Evolutionary conservation across 2,329 filamentous ascomycete species (phyloP), one percentile per base, ranked within the genome.

Genomic region (Aureobasidium subglaciale): DNA sequence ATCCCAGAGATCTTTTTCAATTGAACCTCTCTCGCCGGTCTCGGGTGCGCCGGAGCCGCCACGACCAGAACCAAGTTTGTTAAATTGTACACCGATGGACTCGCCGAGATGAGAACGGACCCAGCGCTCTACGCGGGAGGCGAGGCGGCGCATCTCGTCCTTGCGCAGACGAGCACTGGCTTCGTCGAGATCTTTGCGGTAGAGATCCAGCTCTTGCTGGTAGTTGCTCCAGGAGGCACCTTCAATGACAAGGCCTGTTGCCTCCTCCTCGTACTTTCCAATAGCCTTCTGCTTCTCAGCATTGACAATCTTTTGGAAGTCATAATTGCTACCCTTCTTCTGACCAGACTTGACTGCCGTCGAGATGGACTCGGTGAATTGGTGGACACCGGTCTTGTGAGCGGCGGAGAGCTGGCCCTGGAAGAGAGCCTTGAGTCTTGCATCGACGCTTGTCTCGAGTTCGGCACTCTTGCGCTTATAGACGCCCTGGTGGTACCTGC

Each of bases 401-500:
- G 88, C 88, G 3, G 91, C 90, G 18, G 82, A 81, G 37, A 99
- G 78, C 68, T 99, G 93, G n/a, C 87, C 88, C 50, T 87, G 83
- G 72, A 93, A 96, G 10, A 99, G 78, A 1, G 85, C 77, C 75
- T 95, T 97, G 52, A 99, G 79, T 30, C 93, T 82, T n/a, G 82
- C 78, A 67, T 97, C 93, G 35, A 96, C 81, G 72, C 96, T 96
- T 64, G 76, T 77, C 68, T 93, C 88, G 7, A 99, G 79, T 67
- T 99, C 93, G 2, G 82, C 78, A 60, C 84, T 83, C 74, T 99
- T 99, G 57, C 88, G 82, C 61, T 83, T 79, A 70, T 93, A 99
- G 15, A 99, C 93, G 16, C 87, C 90, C 74, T 97, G 97, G 77
- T 97, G 93, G 69, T 99, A 99, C 60, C 93, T 81, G 68, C 91